These are phyloP conservation scores for Sporothrix brunneoviolacea DNA, from an alignment of 2,329 filamentous ascomycete genomes.

Conservation along the genomic window DNA sequence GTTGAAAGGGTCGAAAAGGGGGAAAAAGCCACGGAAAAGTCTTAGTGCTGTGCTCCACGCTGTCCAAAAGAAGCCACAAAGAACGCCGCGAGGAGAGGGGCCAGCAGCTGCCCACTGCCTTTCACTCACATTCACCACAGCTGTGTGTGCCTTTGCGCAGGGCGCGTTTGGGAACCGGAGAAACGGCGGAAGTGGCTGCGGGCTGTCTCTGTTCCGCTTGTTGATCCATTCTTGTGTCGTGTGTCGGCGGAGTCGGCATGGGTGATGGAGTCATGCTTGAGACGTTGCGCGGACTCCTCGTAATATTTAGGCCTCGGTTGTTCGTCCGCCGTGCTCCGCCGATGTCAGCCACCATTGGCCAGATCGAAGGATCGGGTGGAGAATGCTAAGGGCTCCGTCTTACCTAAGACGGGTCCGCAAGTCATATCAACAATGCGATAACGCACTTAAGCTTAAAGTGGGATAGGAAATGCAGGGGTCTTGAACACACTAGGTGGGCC, in stretches of 20 bases:
- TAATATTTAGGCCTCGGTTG: background rate
- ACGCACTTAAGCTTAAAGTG: too few relatives aligned
- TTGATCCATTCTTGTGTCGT: background rate
- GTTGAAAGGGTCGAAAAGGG: too few relatives aligned
- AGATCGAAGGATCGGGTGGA: background rate
- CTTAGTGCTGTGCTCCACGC: too few relatives aligned
- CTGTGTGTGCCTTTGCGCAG: conserved; percentile 14
- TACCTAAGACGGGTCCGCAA: background rate
- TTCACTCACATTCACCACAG: conserved; percentile 11
- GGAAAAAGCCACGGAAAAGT: background rate
- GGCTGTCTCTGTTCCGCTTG: background rate
- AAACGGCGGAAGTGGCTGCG: background rate
- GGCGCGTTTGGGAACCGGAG: background rate
- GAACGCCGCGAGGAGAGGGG: background rate
- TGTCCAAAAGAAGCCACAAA: too few relatives aligned
- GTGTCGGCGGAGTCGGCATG: background rate
- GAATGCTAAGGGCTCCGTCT: background rate
- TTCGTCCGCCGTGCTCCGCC: conserved; percentile 3
- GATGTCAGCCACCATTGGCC: background rate
- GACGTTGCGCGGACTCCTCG: background rate
- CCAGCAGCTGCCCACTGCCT: background rate
- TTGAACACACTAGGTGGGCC: background rate
- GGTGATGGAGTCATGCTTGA: background rate
- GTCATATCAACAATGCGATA: background rate
- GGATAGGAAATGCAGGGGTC: too few relatives aligned